Evolutionary conservation across 352 stramenopile species (phyloP).

Genomic region (Thraustochytrium striatum): DNA sequence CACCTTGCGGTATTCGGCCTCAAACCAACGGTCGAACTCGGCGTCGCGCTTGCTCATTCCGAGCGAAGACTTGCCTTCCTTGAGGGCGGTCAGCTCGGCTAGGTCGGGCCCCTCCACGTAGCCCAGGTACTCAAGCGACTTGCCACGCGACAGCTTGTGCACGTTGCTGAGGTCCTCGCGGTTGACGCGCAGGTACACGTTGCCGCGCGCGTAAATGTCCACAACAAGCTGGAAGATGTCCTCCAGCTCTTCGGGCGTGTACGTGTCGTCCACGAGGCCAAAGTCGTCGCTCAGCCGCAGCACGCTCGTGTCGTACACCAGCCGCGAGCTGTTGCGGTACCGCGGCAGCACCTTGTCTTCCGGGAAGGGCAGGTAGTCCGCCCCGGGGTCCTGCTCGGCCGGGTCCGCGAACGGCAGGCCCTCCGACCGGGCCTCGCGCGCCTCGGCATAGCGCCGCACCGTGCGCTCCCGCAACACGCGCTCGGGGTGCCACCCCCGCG

Average conservation of each 20-base stretch:
- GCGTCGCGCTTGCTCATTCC: background rate
- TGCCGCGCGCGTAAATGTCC: constrained; percentile 1
- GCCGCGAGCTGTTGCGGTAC: background rate
- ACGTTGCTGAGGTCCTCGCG: constrained; percentile 4
- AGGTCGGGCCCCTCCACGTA: constrained; percentile 41
- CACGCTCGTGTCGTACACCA: constrained; percentile 38
- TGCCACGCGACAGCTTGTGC: background rate
- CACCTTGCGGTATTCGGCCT: background rate
- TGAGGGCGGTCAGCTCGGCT: background rate
- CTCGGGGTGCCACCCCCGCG: too few relatives aligned
- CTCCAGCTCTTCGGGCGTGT: background rate
- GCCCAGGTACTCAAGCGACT: constrained; percentile 31
- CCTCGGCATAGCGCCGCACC: too few relatives aligned
- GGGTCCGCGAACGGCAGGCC: background rate
- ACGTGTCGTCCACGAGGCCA: constrained; percentile 4
- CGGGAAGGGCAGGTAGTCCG: background rate
- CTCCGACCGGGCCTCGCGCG: too few relatives aligned
- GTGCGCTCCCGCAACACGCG: too few relatives aligned
- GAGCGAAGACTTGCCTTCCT: background rate
- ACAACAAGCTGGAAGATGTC: constrained; percentile 19
- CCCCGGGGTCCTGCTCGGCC: background rate
- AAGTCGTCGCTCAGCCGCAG: constrained; percentile 25
- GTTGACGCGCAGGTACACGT: constrained; percentile 38
- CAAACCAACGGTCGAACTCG: background rate
- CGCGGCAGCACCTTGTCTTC: background rate